A percentile compares a stretch with the other conserved stretches of the same genome.
phyloP scores from a whole-genome alignment of 2,329 filamentous ascomycete genomes.

The Hymenoscyphus albidus region DNA sequence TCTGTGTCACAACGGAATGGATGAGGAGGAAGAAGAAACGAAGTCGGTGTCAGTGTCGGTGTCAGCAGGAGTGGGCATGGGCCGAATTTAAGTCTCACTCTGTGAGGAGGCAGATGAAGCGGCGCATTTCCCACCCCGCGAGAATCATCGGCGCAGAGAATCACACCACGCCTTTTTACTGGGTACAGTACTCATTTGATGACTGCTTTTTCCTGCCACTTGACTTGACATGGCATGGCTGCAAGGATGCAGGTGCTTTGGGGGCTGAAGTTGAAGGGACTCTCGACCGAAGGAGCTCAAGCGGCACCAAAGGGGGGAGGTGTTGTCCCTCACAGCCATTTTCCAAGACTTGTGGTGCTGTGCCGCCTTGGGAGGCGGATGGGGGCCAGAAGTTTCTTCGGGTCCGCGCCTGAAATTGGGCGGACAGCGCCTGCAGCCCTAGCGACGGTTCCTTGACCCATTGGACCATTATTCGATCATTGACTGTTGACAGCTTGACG shows the following conservation, averaged over 20 bases:
- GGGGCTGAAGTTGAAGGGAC: neutral
- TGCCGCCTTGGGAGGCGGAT: neutral
- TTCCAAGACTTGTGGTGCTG: neutral
- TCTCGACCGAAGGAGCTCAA: neutral
- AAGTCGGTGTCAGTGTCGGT: slow-evolving; percentile 26
- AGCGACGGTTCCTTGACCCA: slow-evolving; percentile 1
- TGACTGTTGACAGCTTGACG: neutral
- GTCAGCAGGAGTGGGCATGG: slow-evolving; percentile 32
- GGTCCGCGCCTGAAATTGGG: neutral
- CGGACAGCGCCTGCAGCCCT: slow-evolving; percentile 9
- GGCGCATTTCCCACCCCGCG: neutral
- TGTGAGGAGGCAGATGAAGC: slow-evolving; percentile 2
- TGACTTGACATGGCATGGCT: neutral
- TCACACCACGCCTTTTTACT: neutral
- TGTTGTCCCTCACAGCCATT: neutral
- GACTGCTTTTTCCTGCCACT: neutral
- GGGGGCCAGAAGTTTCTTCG: neutral
- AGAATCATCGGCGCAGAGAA: neutral
- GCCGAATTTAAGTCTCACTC: slow-evolving; percentile 24
- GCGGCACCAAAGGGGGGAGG: neutral
- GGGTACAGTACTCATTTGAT: neutral
- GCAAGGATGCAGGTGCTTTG: neutral
- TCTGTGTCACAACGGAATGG: slow-evolving; percentile 9
- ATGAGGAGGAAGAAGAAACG: slow-evolving; percentile 9
- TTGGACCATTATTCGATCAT: neutral